A percentile compares a stretch with the other conserved stretches of the same genome.
Conservation (phyloP, 140 eudicot species). For the Bidens hawaiensis region DNA sequence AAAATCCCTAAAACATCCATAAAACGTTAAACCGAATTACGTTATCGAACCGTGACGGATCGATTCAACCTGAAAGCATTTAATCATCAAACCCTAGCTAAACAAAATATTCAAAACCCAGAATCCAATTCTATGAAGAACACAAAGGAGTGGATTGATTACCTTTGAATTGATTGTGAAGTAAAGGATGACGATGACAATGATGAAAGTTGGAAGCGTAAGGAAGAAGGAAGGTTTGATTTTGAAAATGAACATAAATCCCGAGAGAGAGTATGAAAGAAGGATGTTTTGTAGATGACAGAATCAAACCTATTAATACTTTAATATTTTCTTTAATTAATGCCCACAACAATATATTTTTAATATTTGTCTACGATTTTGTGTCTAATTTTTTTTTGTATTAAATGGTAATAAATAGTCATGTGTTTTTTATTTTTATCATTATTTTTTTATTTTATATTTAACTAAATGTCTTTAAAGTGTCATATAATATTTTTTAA, state of each 20-base stretch:
- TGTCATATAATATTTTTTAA: too few species aligned
- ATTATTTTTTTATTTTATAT: too few species aligned
- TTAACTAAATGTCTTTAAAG: too few species aligned
- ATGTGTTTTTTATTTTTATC: too few species aligned
- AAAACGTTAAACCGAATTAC: conserved; percentile 4
- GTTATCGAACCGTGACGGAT: too few species aligned
- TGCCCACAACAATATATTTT: too few species aligned
- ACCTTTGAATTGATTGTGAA: too few species aligned
- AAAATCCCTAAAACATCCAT: too few species aligned
- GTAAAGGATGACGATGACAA: conserved; percentile 20
- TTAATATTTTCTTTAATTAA: background rate
- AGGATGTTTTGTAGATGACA: conserved; percentile 29
- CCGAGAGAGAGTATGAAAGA: conserved; percentile 21
- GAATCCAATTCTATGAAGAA: background rate
- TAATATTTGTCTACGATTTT: too few species aligned
- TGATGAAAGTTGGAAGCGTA: conserved; percentile 20
- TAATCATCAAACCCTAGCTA: too few species aligned
- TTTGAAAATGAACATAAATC: background rate
- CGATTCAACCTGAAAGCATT: conserved; percentile 19
- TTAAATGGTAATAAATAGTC: too few species aligned
- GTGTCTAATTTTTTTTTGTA: too few species aligned
- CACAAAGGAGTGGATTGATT: background rate
- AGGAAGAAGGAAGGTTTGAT: conserved; percentile 26
- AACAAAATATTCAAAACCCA: conserved; percentile 29
- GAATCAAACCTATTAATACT: conserved; percentile 6